Percentiles rank a stretch among this genome's conserved stretches.
phyloP scores from a whole-genome alignment of 169 alveolate genomes.

The Amoebophrya sp. region DNA sequence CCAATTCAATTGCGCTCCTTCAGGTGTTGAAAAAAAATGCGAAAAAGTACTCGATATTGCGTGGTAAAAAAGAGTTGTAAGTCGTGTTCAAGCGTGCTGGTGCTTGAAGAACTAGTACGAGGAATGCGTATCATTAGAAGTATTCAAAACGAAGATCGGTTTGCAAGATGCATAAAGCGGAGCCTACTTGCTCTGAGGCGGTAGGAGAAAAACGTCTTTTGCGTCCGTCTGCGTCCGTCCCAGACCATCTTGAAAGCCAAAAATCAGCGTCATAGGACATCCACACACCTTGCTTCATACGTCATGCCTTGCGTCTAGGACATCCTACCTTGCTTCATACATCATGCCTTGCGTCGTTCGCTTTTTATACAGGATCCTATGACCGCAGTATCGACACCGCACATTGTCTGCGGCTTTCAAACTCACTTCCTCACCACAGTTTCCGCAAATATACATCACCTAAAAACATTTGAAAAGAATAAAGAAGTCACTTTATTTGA shows the following conservation, averaged over 20 bases:
- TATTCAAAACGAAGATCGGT: no score
- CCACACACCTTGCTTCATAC: background rate
- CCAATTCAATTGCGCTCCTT: no score
- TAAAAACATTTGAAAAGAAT: no score
- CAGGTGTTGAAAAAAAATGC: no score
- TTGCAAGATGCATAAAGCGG: no score
- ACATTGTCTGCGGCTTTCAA: background rate
- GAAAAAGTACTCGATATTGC: no score
- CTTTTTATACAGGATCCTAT: background rate
- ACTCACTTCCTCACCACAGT: background rate
- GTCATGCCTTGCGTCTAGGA: background rate
- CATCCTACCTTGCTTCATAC: slow-evolving; percentile 16
- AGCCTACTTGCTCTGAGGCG: background rate
- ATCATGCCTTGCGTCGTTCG: background rate
- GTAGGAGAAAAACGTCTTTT: background rate
- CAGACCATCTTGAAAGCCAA: no score
- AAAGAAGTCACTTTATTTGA: no score
- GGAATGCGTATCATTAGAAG: no score
- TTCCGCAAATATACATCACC: background rate
- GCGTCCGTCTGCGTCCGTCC: background rate
- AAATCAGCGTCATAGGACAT: background rate
- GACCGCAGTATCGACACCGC: background rate
- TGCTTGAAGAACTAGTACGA: no score
- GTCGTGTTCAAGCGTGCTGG: no score
- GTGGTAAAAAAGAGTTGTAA: no score